Percentiles rank a stretch among this genome's conserved stretches.
phyloP scores from a whole-genome alignment of 2,329 filamentous ascomycete species.

The Paecilomyces sp. region DNA sequence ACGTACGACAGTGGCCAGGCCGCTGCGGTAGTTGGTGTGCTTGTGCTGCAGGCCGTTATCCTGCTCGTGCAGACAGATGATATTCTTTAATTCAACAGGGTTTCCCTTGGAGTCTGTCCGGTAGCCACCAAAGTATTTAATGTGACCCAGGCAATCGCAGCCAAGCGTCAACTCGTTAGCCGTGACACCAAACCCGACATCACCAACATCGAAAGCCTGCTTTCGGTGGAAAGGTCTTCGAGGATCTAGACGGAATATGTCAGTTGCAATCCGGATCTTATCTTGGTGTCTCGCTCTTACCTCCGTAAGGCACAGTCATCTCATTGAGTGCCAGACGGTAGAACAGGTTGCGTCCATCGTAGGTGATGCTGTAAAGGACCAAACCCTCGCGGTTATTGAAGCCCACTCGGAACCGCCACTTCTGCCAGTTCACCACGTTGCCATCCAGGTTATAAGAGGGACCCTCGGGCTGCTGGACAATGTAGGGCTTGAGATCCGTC shows the following conservation, averaged over 20 bases:
- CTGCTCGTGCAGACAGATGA: conserved; percentile 64
- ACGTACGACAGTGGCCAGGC: conserved; percentile 55
- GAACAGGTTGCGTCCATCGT: conserved; percentile 58
- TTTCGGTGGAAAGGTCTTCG: conserved; percentile 63
- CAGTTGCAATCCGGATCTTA: conserved; percentile 3
- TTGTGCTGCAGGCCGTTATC: conserved; percentile 64
- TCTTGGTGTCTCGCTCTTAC: conserved; percentile 13
- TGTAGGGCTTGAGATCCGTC: conserved; percentile 56
- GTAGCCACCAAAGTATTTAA: conserved; percentile 58
- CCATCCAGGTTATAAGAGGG: conserved; percentile 55
- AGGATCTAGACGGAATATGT: conserved; percentile 51
- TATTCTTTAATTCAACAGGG: conserved; percentile 55
- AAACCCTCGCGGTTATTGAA: conserved; percentile 60
- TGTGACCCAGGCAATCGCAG: conserved; percentile 64
- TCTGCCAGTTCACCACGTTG: conserved; percentile 57
- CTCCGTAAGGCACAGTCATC: conserved; percentile 50
- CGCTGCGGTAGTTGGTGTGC: conserved; percentile 64
- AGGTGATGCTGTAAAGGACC: conserved; percentile 60
- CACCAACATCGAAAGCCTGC: conserved; percentile 63
- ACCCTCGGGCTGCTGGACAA: conserved; percentile 58
- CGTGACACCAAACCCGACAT: conserved; percentile 59
- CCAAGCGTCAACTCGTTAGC: conserved; percentile 64
- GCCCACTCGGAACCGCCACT: conserved; percentile 55
- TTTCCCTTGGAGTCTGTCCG: conserved; percentile 55
- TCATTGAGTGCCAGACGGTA: conserved; percentile 61